Base-by-base conservation (phyloP, 2,329 filamentous ascomycete genomes). In the Penicillium sp. region DNA sequence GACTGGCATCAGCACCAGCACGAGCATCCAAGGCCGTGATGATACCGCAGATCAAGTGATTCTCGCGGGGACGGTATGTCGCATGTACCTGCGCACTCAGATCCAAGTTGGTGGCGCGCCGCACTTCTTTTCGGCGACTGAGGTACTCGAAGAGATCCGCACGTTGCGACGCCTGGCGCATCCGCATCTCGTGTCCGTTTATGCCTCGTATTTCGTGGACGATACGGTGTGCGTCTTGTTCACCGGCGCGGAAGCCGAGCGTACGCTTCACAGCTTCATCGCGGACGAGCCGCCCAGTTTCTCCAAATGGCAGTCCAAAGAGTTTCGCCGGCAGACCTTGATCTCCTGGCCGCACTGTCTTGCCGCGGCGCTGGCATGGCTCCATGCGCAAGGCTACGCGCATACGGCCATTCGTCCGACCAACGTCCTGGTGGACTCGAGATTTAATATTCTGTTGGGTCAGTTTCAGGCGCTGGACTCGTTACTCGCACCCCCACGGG, bases 351-450 rank as follows among this genome's bases (percentile, higher is more conserved):
- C 71, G 12, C 72, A 75, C 52, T 75, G 73, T 53, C 64, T 84
- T 7, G 70, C 73, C 2, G 78, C 79, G 53, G 78, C 77, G 2
- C 53, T 83, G 18, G 73, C 78, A 5, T 81, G 75, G 56, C 65
- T 83, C 1, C 81, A 84, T 57, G 70, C 73, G 8, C 75, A 75
- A 28, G 78, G 76, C 2, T 73, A 77, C 27, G 69, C 69, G 9
- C 81, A 84, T 56, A 75, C 76, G 26, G 73, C 73, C 2, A 81
- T 84, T 49, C 72, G 77, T 12, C 81, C 81, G 1, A 80, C 78
- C 2, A 83, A 81, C 51, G 77, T 84, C 37, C 67, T 81, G 32
- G 69, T 84, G 47, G 76, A 82, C 50, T 67, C 73, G n/a, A 66
- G 73, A 28, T 81, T 79, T 53, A 67, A 69, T 9, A 78, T 84